A percentile compares a stretch with the other conserved stretches of the same genome.
Conservation (phyloP, 2,329 filamentous ascomycete species). For the Pestalotiopsis sp. region DNA sequence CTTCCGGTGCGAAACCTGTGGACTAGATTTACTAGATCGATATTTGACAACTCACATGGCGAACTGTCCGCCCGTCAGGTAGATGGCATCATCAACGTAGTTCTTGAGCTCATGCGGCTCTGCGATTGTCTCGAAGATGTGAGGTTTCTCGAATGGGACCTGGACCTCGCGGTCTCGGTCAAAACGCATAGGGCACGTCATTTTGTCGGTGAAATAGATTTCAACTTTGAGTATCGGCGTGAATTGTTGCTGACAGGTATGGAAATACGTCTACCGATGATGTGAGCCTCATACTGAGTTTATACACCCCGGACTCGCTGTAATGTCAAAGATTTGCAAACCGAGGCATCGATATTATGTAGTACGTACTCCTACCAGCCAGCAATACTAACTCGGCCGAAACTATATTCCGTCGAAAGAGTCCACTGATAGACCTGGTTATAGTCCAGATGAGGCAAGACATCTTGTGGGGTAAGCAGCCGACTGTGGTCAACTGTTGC, state of each 20-base stretch:
- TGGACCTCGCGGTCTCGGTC: neutral
- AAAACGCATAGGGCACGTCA: neutral
- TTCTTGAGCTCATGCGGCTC: conserved; percentile 16
- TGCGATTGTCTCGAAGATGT: conserved; percentile 16
- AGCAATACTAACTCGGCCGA: neutral
- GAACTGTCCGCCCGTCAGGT: conserved; percentile 20
- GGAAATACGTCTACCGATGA: too few relatives aligned
- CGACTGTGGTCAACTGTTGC: neutral
- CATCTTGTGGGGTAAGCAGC: neutral
- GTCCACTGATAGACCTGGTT: neutral
- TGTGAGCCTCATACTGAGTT: neutral
- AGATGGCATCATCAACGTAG: conserved; percentile 17
- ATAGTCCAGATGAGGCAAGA: neutral
- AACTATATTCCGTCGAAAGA: neutral
- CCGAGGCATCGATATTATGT: neutral
- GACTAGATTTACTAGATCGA: too few relatives aligned
- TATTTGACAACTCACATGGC: conserved; percentile 18
- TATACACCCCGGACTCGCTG: neutral
- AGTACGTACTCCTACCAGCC: neutral
- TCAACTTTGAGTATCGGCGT: neutral
- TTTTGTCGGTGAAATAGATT: neutral
- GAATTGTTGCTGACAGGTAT: too few relatives aligned
- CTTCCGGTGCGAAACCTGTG: too few relatives aligned
- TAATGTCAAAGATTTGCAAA: neutral
- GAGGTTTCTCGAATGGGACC: conserved; percentile 12